Evolutionary conservation across 139 green algal species (phyloP), one percentile per base, ranked within the genome.

Genomic region (Zygnema circumcarinatum): DNA sequence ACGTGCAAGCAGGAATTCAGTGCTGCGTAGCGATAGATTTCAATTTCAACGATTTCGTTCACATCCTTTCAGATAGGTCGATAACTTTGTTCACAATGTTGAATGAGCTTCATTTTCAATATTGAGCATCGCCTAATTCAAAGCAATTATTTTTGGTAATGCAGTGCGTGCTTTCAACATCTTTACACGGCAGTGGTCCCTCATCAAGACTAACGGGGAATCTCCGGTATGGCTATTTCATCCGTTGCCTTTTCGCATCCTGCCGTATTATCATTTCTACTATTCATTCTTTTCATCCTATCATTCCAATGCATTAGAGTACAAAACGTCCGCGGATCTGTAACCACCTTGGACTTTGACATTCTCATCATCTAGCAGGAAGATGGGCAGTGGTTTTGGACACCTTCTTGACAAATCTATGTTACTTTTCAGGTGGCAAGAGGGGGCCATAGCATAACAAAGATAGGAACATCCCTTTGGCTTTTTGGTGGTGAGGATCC

Each of bases 361-460:
- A n/a, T n/a, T n/a, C n/a, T n/a, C n/a, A n/a, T n/a, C n/a, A n/a
- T n/a, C n/a, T n/a, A n/a, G n/a, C n/a, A n/a, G n/a, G n/a, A n/a
- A n/a, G n/a, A n/a, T n/a, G n/a, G n/a, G n/a, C n/a, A n/a, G n/a
- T n/a, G n/a, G n/a, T n/a, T n/a, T n/a, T n/a, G n/a, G n/a, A n/a
- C n/a, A n/a, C n/a, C n/a, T 62, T 62, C 47, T 62, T 62, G 16
- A 62, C 47, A 62, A 16, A 62, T 62, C 47, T 16, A 62, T 62
- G 47, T 62, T 0, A 1, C 1, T 54, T 35, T 89, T 29, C 76
- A 88, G 78, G 11, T 16, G 3, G 89, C 94, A 0, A 86, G 96
- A 22, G 95, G 95, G 7, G 94, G 95, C 1, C 96, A 98, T 81
- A 92, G 91, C 35, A 92, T 95, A 52, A 53, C 87, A 0, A 76